These are phyloP conservation scores for Daldinia decipiens DNA, from an alignment of 495 filamentous ascomycete genomes.

Conservation along the genomic window DNA sequence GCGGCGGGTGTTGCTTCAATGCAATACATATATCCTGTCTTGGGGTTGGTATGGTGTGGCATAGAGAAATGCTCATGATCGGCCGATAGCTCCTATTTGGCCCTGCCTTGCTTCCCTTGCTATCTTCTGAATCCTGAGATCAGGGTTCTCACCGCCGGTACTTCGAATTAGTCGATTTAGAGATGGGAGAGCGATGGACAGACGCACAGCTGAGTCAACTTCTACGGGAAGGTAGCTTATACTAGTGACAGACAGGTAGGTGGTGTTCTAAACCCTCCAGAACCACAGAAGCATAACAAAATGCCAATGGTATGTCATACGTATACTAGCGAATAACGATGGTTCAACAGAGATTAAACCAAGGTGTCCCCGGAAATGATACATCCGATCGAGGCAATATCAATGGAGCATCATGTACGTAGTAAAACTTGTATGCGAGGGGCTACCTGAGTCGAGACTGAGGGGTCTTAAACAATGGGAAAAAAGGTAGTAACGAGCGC, in stretches of 20 bases:
- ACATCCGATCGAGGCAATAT: constrained; percentile 29
- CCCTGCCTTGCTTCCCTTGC: constrained; percentile 2
- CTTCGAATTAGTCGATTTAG: constrained; percentile 18
- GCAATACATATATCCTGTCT: constrained; percentile 14
- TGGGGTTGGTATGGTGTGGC: constrained; percentile 1
- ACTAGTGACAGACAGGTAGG: background rate
- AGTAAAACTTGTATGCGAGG: constrained; percentile 8
- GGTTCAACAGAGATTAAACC: constrained; percentile 21
- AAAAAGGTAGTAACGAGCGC: constrained; percentile 4
- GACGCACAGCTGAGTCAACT: background rate
- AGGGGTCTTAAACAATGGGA: constrained; percentile 1
- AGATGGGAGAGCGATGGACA: constrained; percentile 7
- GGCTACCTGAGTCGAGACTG: constrained; percentile 1
- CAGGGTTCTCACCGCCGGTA: constrained; percentile 33
- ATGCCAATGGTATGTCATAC: constrained; percentile 13
- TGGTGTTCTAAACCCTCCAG: background rate
- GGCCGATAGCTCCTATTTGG: constrained; percentile 6
- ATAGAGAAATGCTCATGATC: constrained; percentile 15
- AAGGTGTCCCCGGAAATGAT: constrained; percentile 13
- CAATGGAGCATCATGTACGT: constrained; percentile 13
- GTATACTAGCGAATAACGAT: constrained; percentile 26
- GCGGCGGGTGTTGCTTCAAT: constrained; percentile 24
- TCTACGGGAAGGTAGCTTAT: background rate
- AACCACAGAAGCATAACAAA: background rate
- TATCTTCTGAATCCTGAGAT: background rate